Percentiles rank a stretch among this genome's conserved stretches.
phyloP scores from a whole-genome alignment of 1,284 basidiomycete species.

The Heterobasidion irregulare region DNA sequence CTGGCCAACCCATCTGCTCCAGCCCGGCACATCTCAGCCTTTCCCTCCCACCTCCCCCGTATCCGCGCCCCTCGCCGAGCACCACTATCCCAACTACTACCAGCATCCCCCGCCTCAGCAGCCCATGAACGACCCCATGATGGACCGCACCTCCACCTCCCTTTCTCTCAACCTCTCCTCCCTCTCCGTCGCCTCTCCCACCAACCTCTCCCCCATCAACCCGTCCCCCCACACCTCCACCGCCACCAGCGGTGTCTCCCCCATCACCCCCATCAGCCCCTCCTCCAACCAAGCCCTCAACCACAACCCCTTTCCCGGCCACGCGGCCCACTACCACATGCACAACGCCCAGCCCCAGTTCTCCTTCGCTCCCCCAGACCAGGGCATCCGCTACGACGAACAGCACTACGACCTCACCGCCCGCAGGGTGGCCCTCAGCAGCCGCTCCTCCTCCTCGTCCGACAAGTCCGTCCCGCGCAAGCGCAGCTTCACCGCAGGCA shows the following conservation, averaged over 20 bases:
- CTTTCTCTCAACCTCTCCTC: constrained; percentile 63
- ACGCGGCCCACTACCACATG: constrained; percentile 17
- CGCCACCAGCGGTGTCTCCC: constrained; percentile 33
- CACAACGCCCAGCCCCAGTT: constrained; percentile 27
- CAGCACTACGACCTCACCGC: constrained; percentile 20
- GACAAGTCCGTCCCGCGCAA: constrained; percentile 49
- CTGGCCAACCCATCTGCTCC: constrained; percentile 20
- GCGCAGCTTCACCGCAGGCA: constrained; percentile 47
- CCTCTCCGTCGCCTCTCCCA: constrained; percentile 54
- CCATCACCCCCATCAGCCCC: constrained; percentile 52
- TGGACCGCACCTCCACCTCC: constrained; percentile 19
- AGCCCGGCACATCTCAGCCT: constrained; percentile 22
- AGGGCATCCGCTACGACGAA: constrained; percentile 24
- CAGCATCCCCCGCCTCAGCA: constrained; percentile 10
- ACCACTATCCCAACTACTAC: constrained; percentile 20
- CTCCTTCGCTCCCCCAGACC: constrained; percentile 30
- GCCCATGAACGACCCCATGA: constrained; percentile 11
- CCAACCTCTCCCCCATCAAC: constrained; percentile 51
- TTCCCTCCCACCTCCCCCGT: constrained; percentile 29
- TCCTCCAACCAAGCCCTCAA: constrained; percentile 26
- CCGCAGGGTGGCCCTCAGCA: constrained; percentile 20
- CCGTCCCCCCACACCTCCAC: constrained; percentile 32
- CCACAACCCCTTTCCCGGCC: constrained; percentile 7
- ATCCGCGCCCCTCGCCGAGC: constrained; percentile 21
- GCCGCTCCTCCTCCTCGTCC: constrained; percentile 30